Evolutionary conservation across 768 basidiomycete genomes (phyloP), one percentile per base, ranked within the genome.

Genomic region (Amyloporia xantha): DNA sequence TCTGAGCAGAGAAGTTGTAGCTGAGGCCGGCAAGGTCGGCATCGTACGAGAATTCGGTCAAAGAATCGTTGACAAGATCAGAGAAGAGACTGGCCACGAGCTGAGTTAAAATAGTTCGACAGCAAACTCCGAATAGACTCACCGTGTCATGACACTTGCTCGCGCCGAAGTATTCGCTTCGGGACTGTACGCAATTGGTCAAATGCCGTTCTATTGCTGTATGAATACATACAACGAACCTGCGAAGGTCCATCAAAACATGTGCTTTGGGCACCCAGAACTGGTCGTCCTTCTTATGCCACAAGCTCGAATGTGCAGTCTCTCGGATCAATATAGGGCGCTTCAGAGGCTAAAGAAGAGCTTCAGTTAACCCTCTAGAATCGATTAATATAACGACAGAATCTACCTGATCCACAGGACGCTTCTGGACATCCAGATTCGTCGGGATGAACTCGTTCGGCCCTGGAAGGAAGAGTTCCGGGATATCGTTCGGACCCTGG

Each of bases 261-360:
- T 80, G 76, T 2, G 92, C 91, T 61, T 89, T 91, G 0, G 96
- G 96, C 9, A 95, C 81, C 87, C 91, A 95, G 71, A 96, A 99
- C 52, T 74, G 78, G 65, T 99, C 95, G 63, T 99, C 96, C 62
- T 93, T 93, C 73, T 99, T 99, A 68, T 93, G 81, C 94, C 95
- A 99, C 2, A 98, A 68, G 11, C 82, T 76, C 3, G 84, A 86
- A 23, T 84, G 58, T 0, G 78, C 68, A 0, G 82, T 87, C 64
- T 93, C 78, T 26, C 79, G 71, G 48, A 98, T 77, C 51, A 93
- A 76, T 51, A 77, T 71, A 3, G 95, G 94, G 11, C 87, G 77
- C 51, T 77, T 79, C 50, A 76, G 66, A 23, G 88, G 86, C 91
- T 95, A 59, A 24, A 30, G 21, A 10, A 39, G 41, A 5, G 20